Evolutionary conservation across 202 grass and related monocot species (phyloP), one percentile per base, ranked within the genome.

Genomic region (Zoysia matrella): DNA sequence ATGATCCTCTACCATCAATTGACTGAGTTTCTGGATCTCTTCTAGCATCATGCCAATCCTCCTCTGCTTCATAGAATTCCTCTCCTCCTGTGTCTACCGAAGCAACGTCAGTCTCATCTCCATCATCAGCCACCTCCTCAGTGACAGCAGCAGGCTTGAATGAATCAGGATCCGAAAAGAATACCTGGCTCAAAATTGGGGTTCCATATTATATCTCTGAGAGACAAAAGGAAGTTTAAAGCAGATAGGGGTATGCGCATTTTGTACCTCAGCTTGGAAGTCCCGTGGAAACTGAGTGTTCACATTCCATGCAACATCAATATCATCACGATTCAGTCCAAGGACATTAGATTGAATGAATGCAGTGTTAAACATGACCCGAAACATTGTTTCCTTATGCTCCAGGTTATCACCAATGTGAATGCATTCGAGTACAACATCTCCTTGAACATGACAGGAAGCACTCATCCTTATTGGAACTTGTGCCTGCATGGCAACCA

Each of bases 21-120:
- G 90, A 85, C 58, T 80, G 76, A 74, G 76, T 76, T 82, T 98
- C 95, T 55, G 30, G 30, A 36, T 36, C 30, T 36, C 30, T 36
- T 36, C 30, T 36, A 36, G 30, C 30, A 36, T 36, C 30, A 36
- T 36, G 86, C 92, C 80, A 98, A 84, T 93, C 90, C 78, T 99
- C 96, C 87, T 95, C 96, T 65, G 96, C 96, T 86, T 99, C 96
- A 81, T 92, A 98, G 30, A 98, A 98, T 64, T 95, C 96, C 6
- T 98, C 96, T 57, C 86, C 95, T 57, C 86, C 91, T 4, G 82
- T 86, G 54, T 97, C 94, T 77, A 90, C 86, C 0, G 92, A 97
- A 77, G 90, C 88, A 84, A 86, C 92, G 65, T 95, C 96, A 58
- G 92, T 95, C 60, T 98, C 96, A 83, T 98, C 83, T 12, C 83